Evolutionary conservation across 2,329 filamentous ascomycete species (phyloP), one percentile per base, ranked within the genome.

Genomic region (Xylariaceae sp.): DNA sequence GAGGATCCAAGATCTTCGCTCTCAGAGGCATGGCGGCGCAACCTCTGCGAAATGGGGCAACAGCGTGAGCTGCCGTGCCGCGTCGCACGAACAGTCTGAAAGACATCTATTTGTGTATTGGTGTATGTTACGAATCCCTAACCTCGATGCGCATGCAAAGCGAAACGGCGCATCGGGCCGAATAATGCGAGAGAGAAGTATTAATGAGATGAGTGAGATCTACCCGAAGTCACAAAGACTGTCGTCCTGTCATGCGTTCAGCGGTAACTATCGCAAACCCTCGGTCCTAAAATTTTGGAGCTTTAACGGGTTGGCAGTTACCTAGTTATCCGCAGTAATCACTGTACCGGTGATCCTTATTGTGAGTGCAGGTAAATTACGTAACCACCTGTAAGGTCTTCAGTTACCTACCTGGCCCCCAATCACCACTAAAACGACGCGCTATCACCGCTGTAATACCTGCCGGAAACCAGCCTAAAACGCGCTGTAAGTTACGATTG

Each of bases 21-120:
- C 86, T 86, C 65, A 96, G 81, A 73, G 91, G 90, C 90, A 96
- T 96, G 63, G 74, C 74, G 71, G 77, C 70, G 66, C 69, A 73
- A 64, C 69, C 73, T 73, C 72, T 72, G 65, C 74, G 77, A 72
- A 76, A 73, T 62, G 74, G 71, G 68, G 71, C 75, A 67, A 74
- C 71, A 72, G 76, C 70, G 68, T 75, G 74, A 65, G 78, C 79
- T 69, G 79, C 78, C 66, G 76, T 73, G 70, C 79, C 80, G 73
- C 83, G 80, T 68, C 75, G 71, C 68, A 76, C 74, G 66, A 86
- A 72, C 60, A 78, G 74, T 73, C 78, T 77, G 73, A 80, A 79
- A 73, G 83, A 84, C 84, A 87, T 86, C 69, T 77, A 78, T 70
- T 64, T 57, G 15, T 45, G 15, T 45, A 9, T 47, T n/a, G 35